Evolutionary conservation across 768 basidiomycete genomes (phyloP).

Genomic region (Phanerochaete sordida): DNA sequence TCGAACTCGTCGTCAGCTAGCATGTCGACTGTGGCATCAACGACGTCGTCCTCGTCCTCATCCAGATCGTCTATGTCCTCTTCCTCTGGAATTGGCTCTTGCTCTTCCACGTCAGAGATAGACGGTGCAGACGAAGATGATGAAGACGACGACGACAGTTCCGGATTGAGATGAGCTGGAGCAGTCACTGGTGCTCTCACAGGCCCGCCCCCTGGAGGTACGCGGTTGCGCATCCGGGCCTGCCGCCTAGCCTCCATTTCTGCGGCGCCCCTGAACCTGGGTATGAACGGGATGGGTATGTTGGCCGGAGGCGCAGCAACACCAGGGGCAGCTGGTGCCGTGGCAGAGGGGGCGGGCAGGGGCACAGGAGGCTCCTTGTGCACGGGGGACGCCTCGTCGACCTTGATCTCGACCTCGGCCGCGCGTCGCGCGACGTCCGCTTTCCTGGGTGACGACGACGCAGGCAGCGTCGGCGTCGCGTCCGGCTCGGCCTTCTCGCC

Average conservation of each 20-base stretch:
- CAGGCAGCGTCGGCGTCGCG: constrained; percentile 9
- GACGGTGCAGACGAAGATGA: constrained; percentile 19
- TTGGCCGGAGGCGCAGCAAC: constrained; percentile 19
- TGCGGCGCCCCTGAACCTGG: constrained; percentile 78
- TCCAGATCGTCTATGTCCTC: constrained; percentile 35
- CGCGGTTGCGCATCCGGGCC: constrained; percentile 64
- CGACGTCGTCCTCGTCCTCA: constrained; percentile 35
- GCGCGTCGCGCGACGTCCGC: background rate
- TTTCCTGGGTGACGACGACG: constrained; percentile 8
- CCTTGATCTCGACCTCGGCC: constrained; percentile 5
- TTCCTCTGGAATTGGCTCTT: constrained; percentile 45
- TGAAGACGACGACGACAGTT: constrained; percentile 45
- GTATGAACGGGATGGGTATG: constrained; percentile 45
- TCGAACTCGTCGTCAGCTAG: constrained; percentile 67
- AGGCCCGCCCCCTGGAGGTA: constrained; percentile 29
- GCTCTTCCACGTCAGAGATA: constrained; percentile 43
- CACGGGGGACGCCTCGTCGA: constrained; percentile 3
- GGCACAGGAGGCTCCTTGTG: background rate
- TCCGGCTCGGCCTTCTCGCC: background rate
- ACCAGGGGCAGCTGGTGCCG: constrained; percentile 31
- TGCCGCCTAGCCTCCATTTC: constrained; percentile 79
- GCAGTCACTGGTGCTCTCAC: constrained; percentile 29
- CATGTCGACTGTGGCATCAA: constrained; percentile 40
- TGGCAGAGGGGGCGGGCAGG: constrained; percentile 2
- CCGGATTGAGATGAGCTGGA: constrained; percentile 41